Base-by-base conservation (phyloP, 225 moss, liverwort and hornwort genomes). In the Thuidium tamariscinum region DNA sequence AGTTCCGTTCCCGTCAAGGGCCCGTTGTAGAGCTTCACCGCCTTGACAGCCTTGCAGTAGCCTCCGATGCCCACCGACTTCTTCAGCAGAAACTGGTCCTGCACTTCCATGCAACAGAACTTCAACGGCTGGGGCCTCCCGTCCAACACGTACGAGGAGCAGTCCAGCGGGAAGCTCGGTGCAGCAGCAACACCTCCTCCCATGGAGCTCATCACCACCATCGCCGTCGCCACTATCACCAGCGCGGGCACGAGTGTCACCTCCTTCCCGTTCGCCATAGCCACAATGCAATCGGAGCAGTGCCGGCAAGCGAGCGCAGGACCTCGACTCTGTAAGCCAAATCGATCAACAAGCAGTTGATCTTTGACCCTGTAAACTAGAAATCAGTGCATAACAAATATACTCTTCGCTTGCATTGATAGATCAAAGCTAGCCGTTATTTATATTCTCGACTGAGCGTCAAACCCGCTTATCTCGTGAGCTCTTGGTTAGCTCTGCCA, bases 71-170 rank as follows among this genome's bases (percentile, higher is more conserved):
- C 87, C 11, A 15, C 65, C 8, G 60, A 7, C 64, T 68, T 59
- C 36, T 32, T 51, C 77, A 88, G 41, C 26, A 82, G 17, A 57
- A 90, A 90, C 73, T 88, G 87, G 61, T 91, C 73, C 82, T 89
- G 91, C 54, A 91, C 87, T 56, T 74, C 89, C 0, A 89, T 87
- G 91, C 91, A 91, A 68, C 91, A 91, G 54, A 54, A 1, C 83
- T 85, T 91, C 12, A 34, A 7, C 69, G 83, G 78, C 27, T 27
- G 21, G 7, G 51, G 3, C 0, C 16, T n/a, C 12, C 74, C 71
- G 5, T 78, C 79, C 30, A 82, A 3, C 27, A 83, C 29, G 62
- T 23, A 91, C 32, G 85, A 60, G 26, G 56, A 26, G 66, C 91
- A 91, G 41, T 85, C 13, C 48, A 85, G 25, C 44, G 89, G 89